Evolutionary conservation across 2,329 filamentous ascomycete species (phyloP), one percentile per base, ranked within the genome.

Genomic region (Hypoxylon sp.): DNA sequence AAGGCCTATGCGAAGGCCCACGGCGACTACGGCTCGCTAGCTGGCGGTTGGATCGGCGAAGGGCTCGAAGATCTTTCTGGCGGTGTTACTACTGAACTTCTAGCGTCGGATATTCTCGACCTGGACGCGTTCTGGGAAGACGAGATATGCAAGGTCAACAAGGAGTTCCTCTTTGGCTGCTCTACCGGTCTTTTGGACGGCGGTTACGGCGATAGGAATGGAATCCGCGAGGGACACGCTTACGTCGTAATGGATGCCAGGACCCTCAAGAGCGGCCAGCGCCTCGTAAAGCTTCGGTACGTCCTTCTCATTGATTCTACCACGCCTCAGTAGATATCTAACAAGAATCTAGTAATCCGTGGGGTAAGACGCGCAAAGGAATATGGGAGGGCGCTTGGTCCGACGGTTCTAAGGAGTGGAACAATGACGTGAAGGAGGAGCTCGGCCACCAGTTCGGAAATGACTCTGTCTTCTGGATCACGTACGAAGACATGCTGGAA

Each of bases 1-100:
- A 94, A 94, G 73, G 91, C 91, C 1, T 94, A 90, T 70, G 91
- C 91, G 17, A 95, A 95, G 73, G 89, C 89, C 0, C 91, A 95
- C 66, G 90, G 90, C 2, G 90, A 92, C 65, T 93, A 89, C 65
- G 84, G 80, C 13, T 84, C 88, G 0, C 85, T 92, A 31, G 80
- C 86, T 27, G 88, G 89, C 20, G 89, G 89, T 6, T 91, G 87
- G 74, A 87, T 88, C 15, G 88, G 83, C 4, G 83, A 86, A 67
- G 83, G 78, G 2, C 67, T 85, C 1, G 83, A 82, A 65, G 82
- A 89, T 72, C 75, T 88, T 9, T 86, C 82, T 11, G 88, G 88
- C 1, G 88, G 88, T 21, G 87, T 91, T 10, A 90, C 88, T 0
- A 88, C 86, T 0, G 85, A 89, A 68, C 74, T 92, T 9, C 82